These are phyloP conservation scores for Dichomitus squalens DNA, from an alignment of 1,284 basidiomycete species.

Conservation along the genomic window DNA sequence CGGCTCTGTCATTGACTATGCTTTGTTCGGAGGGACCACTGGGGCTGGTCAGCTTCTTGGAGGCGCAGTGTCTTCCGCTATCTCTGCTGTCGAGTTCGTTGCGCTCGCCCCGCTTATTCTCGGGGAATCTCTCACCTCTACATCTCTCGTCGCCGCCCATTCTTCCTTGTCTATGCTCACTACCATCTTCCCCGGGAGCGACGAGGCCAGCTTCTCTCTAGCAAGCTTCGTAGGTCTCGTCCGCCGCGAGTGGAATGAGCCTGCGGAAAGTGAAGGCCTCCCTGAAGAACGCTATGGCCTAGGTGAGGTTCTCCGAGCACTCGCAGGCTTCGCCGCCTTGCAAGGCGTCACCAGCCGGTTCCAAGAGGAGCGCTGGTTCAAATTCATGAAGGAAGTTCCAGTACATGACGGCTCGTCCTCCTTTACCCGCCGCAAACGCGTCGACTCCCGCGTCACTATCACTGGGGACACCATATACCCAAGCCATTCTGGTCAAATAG, in stretches of 20 bases:
- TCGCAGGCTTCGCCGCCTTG: slow-evolving; percentile 76
- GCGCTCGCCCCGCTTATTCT: slow-evolving; percentile 73
- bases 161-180: slow-evolving; percentile 73
- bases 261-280: slow-evolving; percentile 50
- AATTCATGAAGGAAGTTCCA: slow-evolving; percentile 64
- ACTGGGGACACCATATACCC: slow-evolving; percentile 70
- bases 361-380: slow-evolving; percentile 71
- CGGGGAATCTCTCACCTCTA: slow-evolving; percentile 76
- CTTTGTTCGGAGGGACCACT: slow-evolving; percentile 60
- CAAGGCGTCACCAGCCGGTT: slow-evolving; percentile 79
- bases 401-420: slow-evolving; percentile 48
- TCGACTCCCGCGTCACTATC: slow-evolving; percentile 59
- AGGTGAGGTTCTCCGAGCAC: slow-evolving; percentile 63
- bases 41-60: slow-evolving; percentile 59
- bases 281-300: slow-evolving; percentile 65
- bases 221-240: slow-evolving; percentile 78
- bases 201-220: slow-evolving; percentile 77
- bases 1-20: slow-evolving; percentile 60
- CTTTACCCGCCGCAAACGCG: slow-evolving; percentile 9
- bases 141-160: slow-evolving; percentile 70
- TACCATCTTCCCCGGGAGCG: slow-evolving; percentile 71
- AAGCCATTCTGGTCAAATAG: slow-evolving; percentile 63
- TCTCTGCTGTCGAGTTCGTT: slow-evolving; percentile 68
- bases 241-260: slow-evolving; percentile 65
- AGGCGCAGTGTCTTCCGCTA: slow-evolving; percentile 58